Conservation (phyloP, 192 early-diverging fungal genomes). For the Backusella liffmaniae region DNA sequence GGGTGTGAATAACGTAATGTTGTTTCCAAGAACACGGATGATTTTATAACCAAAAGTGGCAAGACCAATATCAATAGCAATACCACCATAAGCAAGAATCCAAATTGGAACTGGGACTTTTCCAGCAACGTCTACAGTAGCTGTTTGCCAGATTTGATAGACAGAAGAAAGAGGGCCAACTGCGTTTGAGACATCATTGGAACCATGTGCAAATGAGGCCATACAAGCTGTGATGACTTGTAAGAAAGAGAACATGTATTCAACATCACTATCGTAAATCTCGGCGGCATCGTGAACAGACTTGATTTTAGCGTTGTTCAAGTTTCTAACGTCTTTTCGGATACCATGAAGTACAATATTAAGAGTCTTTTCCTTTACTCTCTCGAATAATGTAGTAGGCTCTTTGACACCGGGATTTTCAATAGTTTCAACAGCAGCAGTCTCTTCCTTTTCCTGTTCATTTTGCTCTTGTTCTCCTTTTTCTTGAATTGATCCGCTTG, state of each 20-base stretch:
- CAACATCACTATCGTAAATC: slow-evolving; percentile 70
- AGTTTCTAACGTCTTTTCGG: slow-evolving; percentile 51
- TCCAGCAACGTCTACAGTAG: slow-evolving; percentile 43
- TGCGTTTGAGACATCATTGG: slow-evolving; percentile 87
- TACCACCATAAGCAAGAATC: slow-evolving; percentile 71
- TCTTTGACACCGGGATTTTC: slow-evolving; percentile 12
- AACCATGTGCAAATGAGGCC: slow-evolving; percentile 83
- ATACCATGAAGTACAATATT: slow-evolving; percentile 39
- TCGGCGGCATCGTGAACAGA: slow-evolving; percentile 62
- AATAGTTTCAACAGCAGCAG: background rate
- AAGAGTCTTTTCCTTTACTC: slow-evolving; percentile 18
- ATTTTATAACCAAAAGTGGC: slow-evolving; percentile 73
- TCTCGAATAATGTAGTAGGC: slow-evolving; percentile 1
- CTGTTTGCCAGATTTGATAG: slow-evolving; percentile 65
- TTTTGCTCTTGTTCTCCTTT: slow-evolving; percentile 22
- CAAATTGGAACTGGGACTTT: slow-evolving; percentile 69
- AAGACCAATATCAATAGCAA: slow-evolving; percentile 76
- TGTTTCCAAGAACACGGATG: slow-evolving; percentile 80
- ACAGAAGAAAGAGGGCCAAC: slow-evolving; percentile 78
- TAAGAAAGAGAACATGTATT: slow-evolving; percentile 80
- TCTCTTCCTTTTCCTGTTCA: slow-evolving; percentile 10
- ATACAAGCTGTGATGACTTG: slow-evolving; percentile 80
- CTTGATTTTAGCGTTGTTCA: slow-evolving; percentile 43
- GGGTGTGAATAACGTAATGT: slow-evolving; percentile 80
- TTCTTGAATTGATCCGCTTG: slow-evolving; percentile 18